Base-by-base conservation (phyloP, 805 yeast genomes). In the Ogataea allantospora region DNA sequence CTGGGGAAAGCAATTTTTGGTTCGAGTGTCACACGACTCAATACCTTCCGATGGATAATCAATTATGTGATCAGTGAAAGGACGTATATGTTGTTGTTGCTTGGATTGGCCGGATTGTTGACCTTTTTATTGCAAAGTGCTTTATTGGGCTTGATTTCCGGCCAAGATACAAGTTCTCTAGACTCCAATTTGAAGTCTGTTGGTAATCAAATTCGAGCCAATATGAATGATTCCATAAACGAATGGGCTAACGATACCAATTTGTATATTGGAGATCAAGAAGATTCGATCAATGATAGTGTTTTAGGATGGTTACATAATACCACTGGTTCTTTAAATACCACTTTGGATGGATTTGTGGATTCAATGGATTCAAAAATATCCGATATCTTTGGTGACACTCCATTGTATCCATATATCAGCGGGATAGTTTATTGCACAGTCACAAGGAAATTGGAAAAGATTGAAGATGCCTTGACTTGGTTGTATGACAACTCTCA, bases 381-480 rank as follows among this genome's bases (percentile, higher is more conserved):
- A 5, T 67, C 68, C 19, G 67, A 70, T 7, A 68, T 79, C 0
- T 88, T 93, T 61, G 78, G 80, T 5, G 70, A 70, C 3, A 87
- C 97, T 0, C 74, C 83, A 0, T 62, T 91, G 8, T 75, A 78
- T 31, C 56, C 57, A 1, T 84, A 95, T 0, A 68, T 88, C 30
- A 69, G 71, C 19, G 71, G 81, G 0, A 77, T 88, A 0, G 83
- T 89, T 4, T 78, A 80, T 21, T 91, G 99, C 63, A 76, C 86
- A 3, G 67, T 93, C 25, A 91, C 86, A 12, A 68, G 82, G 33
- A 93, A 91, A 51, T 58, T 91, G 6, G 68, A 68, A 10, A 68
- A 72, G 15, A 66, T 88, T 2, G 84, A 84, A 46, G 55, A 73
- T 20, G 98, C 95, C 0, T 61, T 89, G 38, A 73, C 80, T 2